Conservation (phyloP, 2,329 filamentous ascomycete species). For the Ascochyta viciae-villosae region DNA sequence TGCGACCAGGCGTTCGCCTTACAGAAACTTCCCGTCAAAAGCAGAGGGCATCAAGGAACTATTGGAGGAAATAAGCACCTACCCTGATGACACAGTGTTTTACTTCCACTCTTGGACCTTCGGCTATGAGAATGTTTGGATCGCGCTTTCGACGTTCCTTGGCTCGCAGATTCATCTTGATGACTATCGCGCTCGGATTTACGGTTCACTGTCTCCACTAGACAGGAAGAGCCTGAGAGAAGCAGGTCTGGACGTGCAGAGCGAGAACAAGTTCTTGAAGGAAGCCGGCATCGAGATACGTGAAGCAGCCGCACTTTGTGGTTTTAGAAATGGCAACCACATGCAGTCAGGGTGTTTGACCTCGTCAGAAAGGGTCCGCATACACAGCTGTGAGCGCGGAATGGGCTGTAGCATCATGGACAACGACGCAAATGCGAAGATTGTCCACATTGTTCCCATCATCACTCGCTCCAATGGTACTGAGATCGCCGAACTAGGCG, state of each 20-base stretch:
- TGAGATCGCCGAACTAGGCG: constrained; percentile 75
- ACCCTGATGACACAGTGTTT: constrained; percentile 78
- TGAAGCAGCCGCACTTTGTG: constrained; percentile 73
- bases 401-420: constrained; percentile 64
- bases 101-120: constrained; percentile 92
- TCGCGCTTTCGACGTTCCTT: constrained; percentile 75
- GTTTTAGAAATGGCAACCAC: constrained; percentile 77
- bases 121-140: constrained; percentile 92
- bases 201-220: constrained; percentile 62
- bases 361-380: constrained; percentile 63
- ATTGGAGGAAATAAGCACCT: constrained; percentile 69
- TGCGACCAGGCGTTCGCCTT: constrained; percentile 58
- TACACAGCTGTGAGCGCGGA: constrained; percentile 88
- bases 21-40: constrained; percentile 66
- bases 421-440: constrained; percentile 53
- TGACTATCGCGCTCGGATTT: constrained; percentile 77
- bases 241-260: constrained; percentile 49
- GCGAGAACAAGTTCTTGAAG: constrained; percentile 30
- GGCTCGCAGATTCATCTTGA: constrained; percentile 80
- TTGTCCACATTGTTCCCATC: constrained; percentile 81
- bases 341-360: constrained; percentile 76
- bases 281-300: constrained; percentile 50
- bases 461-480: constrained; percentile 69
- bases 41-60: constrained; percentile 79
- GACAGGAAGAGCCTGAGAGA: constrained; percentile 30